These are phyloP conservation scores for Azolla pinnata DNA, from an alignment of 75 land plant genomes.

Conservation along the genomic window DNA sequence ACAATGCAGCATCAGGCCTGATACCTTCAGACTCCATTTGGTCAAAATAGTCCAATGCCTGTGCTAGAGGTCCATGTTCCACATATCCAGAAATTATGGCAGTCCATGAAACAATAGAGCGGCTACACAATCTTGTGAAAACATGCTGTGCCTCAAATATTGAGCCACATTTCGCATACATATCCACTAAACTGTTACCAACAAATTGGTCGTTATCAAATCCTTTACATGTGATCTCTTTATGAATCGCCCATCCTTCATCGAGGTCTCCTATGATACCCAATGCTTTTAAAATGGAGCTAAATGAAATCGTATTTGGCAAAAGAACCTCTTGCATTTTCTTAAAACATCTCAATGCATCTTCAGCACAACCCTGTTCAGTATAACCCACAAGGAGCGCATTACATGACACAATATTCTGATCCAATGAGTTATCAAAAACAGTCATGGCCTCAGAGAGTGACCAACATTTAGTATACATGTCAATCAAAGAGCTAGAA, in stretches of 20 bases:
- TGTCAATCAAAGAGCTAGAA: conserved; percentile 57
- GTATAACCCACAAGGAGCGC: conserved; percentile 60
- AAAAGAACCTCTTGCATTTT: conserved; percentile 15
- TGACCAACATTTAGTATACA: conserved; percentile 58
- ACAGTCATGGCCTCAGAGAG: conserved; percentile 33
- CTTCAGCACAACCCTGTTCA: conserved; percentile 33
- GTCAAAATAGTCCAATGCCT: conserved; percentile 38
- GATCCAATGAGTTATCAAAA: conserved; percentile 38
- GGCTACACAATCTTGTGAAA: conserved; percentile 1
- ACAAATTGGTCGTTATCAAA: conserved; percentile 7
- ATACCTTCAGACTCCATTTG: conserved; percentile 37
- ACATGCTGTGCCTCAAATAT: conserved; percentile 10
- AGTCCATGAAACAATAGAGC: conserved; percentile 15
- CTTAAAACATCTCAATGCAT: conserved; percentile 23
- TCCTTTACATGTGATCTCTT: background rate
- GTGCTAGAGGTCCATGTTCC: conserved; percentile 26
- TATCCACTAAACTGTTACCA: conserved; percentile 11
- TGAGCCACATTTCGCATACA: conserved; percentile 11
- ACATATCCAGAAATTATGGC: conserved; percentile 12
- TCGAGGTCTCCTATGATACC: conserved; percentile 1
- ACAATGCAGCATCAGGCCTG: conserved; percentile 41
- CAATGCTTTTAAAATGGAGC: conserved; percentile 6
- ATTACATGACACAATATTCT: conserved; percentile 63
- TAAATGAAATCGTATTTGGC: conserved; percentile 4
- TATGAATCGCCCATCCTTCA: conserved; percentile 7